phyloP scores from a whole-genome alignment of 1,284 basidiomycete genomes.

The Anthracocystis panici-leucophaei region DNA sequence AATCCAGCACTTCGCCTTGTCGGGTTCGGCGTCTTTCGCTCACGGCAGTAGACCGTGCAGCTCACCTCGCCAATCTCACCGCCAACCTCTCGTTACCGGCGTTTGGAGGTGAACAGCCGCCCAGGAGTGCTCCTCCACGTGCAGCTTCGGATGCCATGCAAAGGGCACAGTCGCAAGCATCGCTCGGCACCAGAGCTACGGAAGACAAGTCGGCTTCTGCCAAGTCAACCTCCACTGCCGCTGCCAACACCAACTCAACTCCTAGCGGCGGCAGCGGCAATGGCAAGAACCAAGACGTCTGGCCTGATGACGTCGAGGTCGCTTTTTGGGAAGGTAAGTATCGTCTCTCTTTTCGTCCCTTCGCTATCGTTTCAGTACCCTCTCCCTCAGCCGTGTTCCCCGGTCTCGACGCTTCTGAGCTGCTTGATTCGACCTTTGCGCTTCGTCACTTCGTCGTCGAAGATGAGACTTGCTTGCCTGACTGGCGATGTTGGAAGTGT shows the following conservation, averaged over 20 bases:
- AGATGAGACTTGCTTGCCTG: not conserved
- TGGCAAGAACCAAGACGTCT: conserved; percentile 70
- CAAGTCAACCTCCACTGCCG: conserved; percentile 11
- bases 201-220: not conserved
- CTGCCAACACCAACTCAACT: conserved; percentile 10
- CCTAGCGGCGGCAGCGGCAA: conserved; percentile 31
- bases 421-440: not conserved
- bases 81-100: conserved; percentile 46
- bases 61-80: conserved; percentile 55
- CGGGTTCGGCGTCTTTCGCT: conserved; percentile 44
- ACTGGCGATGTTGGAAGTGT: conserved; percentile 20
- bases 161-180: conserved; percentile 35
- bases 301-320: conserved; percentile 71
- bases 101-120: conserved; percentile 33
- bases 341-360: not conserved
- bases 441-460: not conserved
- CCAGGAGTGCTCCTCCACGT: conserved; percentile 49
- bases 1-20: conserved; percentile 40
- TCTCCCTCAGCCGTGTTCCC: not conserved
- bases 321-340: conserved; percentile 70
- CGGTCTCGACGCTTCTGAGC: too few species aligned
- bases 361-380: not conserved
- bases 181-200: conserved; percentile 3
- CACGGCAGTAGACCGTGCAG: conserved; percentile 33
- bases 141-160: conserved; percentile 55